Percentiles rank a stretch among this genome's conserved stretches.
phyloP scores from a whole-genome alignment of 352 stramenopile species.

The Phytopythium delawarense region DNA sequence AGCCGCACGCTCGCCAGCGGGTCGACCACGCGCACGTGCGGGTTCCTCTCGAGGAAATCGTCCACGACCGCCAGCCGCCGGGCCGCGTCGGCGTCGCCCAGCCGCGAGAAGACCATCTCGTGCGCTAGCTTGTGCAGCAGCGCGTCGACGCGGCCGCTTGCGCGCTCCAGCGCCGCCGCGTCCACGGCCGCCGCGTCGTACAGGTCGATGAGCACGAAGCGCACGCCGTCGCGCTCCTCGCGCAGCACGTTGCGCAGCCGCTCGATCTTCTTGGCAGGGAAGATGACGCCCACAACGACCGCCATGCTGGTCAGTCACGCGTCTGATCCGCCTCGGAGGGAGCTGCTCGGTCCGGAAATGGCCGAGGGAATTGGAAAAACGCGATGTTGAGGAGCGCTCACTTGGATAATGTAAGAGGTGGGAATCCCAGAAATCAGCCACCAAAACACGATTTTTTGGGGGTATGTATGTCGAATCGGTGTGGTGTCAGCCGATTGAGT shows the following conservation, averaged over 20 bases:
- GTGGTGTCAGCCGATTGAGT: no score
- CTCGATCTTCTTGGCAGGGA: constrained; percentile 81
- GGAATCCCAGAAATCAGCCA: no score
- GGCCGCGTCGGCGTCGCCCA: constrained; percentile 41
- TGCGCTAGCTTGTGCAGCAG: constrained; percentile 81
- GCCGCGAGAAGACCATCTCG: constrained; percentile 72
- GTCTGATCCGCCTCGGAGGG: neutral
- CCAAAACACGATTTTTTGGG: no score
- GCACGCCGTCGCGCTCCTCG: constrained; percentile 36
- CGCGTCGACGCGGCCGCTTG: constrained; percentile 50
- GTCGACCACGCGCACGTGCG: constrained; percentile 57
- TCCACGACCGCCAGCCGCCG: constrained; percentile 52
- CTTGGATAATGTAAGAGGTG: no score
- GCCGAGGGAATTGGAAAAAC: no score
- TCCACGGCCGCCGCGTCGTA: constrained; percentile 28
- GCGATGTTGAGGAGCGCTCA: no score
- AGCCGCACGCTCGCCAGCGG: constrained; percentile 59
- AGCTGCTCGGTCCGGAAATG: neutral
- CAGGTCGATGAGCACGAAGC: constrained; percentile 76
- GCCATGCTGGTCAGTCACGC: constrained; percentile 14
- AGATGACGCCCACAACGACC: constrained; percentile 71
- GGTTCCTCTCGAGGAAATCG: constrained; percentile 35
- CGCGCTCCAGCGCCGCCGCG: constrained; percentile 26
- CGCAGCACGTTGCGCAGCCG: constrained; percentile 64
- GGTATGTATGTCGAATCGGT: no score